phyloP scores from a whole-genome alignment of 1,284 basidiomycete species.

The Cryptococcus sp. region DNA sequence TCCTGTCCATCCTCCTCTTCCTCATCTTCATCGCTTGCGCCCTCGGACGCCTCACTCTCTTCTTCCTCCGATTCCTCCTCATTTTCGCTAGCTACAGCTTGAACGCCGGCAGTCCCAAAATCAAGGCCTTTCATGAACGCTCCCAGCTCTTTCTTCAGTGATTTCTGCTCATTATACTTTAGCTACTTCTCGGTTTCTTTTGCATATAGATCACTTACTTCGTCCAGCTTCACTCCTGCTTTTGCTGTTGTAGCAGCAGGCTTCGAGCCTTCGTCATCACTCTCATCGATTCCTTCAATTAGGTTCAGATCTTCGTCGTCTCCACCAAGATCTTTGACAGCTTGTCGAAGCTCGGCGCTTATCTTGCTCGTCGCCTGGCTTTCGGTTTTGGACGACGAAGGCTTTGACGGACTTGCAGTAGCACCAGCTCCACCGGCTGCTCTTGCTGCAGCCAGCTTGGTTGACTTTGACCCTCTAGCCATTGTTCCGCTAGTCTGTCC shows the following conservation, averaged over 20 bases:
- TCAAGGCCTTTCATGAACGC: slow-evolving; percentile 64
- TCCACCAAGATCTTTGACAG: slow-evolving; percentile 59
- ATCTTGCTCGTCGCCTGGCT: slow-evolving; percentile 2
- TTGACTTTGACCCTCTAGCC: slow-evolving; percentile 2
- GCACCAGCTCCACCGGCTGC: background rate
- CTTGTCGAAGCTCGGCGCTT: slow-evolving; percentile 47
- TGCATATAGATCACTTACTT: slow-evolving; percentile 28
- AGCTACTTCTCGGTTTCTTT: slow-evolving; percentile 22
- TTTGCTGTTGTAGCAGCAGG: slow-evolving; percentile 22
- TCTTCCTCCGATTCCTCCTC: slow-evolving; percentile 29
- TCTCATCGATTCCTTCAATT: slow-evolving; percentile 55
- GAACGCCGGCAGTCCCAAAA: slow-evolving; percentile 43
- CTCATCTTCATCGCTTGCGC: slow-evolving; percentile 25
- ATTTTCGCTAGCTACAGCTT: slow-evolving; percentile 22
- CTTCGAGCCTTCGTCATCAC: slow-evolving; percentile 42
- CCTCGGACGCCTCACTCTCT: slow-evolving; percentile 28
- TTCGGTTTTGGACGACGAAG: background rate
- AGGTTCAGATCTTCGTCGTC: slow-evolving; percentile 59
- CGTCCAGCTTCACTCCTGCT: slow-evolving; percentile 25
- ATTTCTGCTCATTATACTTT: slow-evolving; percentile 47
- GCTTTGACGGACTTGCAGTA: slow-evolving; percentile 6
- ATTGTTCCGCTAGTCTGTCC: background rate
- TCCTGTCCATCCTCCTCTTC: slow-evolving; percentile 46
- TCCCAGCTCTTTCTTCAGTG: slow-evolving; percentile 61
- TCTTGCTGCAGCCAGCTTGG: background rate